Evolutionary conservation across 805 yeast genomes (phyloP).

Genomic region (Monosporozyma aquatica): DNA sequence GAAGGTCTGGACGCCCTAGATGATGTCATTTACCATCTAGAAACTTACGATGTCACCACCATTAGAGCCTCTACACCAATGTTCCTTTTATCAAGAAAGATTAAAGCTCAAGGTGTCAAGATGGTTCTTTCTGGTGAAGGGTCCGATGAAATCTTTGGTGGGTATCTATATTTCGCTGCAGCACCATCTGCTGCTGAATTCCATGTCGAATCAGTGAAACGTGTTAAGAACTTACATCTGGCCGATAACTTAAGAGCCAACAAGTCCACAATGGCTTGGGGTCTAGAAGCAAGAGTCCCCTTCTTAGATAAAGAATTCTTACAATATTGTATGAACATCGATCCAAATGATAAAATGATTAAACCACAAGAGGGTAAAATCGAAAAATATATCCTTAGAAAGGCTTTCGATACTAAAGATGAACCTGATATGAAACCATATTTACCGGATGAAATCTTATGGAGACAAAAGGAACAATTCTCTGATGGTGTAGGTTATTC

Average conservation of each 20-base stretch:
- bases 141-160: slow-evolving; percentile 98
- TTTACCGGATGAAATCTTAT: slow-evolving; percentile 90
- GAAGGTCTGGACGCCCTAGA: slow-evolving; percentile 94
- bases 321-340: slow-evolving; percentile 87
- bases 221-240: slow-evolving; percentile 94
- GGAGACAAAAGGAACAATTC: slow-evolving; percentile 99
- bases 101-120: slow-evolving; percentile 98
- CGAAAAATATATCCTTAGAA: slow-evolving; percentile 93
- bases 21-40: slow-evolving; percentile 92
- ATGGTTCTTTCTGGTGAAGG: slow-evolving; percentile 99
- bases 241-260: slow-evolving; percentile 98
- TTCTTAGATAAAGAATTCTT: slow-evolving; percentile 92
- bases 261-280: slow-evolving; percentile 99
- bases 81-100: slow-evolving; percentile 92
- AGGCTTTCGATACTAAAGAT: slow-evolving; percentile 91
- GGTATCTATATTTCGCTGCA: slow-evolving; percentile 91
- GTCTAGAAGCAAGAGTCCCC: slow-evolving; percentile 98
- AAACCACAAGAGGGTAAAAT: slow-evolving; percentile 61
- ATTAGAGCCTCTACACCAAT: slow-evolving; percentile 98
- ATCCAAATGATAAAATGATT: slow-evolving; percentile 87
- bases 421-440: slow-evolving; percentile 73
- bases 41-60: slow-evolving; percentile 97
- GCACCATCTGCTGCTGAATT: slow-evolving; percentile 91
- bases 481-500: slow-evolving; percentile 99
- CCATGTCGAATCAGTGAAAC: slow-evolving; percentile 90